These are phyloP conservation scores for Colletotrichum camelliae DNA, from an alignment of 2,329 filamentous ascomycete species.

Conservation along the genomic window DNA sequence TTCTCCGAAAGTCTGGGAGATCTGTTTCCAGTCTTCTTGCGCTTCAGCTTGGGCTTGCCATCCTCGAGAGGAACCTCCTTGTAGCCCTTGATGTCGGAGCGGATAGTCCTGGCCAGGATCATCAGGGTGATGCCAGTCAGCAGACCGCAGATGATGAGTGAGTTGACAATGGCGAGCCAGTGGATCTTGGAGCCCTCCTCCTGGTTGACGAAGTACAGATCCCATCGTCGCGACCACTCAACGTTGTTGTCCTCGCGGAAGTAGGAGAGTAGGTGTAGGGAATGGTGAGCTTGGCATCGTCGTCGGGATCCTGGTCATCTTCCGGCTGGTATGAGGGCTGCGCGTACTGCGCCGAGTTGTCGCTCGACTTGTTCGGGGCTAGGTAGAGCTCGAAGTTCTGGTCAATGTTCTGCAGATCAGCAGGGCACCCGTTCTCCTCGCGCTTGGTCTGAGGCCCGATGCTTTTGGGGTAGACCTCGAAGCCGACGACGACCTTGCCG, in stretches of 20 bases:
- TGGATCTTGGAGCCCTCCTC: conserved; percentile 82
- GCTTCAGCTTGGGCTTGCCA: conserved; percentile 63
- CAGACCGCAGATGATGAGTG: conserved; percentile 80
- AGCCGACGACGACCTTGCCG: conserved; percentile 83
- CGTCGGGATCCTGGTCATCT: conserved; percentile 62
- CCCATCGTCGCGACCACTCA: conserved; percentile 87
- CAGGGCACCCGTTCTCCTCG: conserved; percentile 70
- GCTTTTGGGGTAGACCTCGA: conserved; percentile 90
- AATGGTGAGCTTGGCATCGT: conserved; percentile 71
- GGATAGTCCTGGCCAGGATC: conserved; percentile 79
- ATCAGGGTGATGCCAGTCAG: conserved; percentile 81
- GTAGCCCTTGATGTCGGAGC: conserved; percentile 78
- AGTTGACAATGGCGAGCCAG: conserved; percentile 89
- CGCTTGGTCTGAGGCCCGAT: conserved; percentile 67
- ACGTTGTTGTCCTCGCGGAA: conserved; percentile 82
- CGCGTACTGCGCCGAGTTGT: conserved; percentile 51
- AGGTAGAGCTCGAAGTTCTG: conserved; percentile 74
- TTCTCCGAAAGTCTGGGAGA: conserved; percentile 49
- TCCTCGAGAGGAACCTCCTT: conserved; percentile 71
- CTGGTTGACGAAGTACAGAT: conserved; percentile 88
- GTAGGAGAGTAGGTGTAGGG: conserved; percentile 90
- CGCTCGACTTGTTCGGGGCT: conserved; percentile 64
- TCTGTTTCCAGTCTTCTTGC: conserved; percentile 45
- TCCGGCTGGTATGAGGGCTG: conserved; percentile 65
- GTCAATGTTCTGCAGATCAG: conserved; percentile 66